A percentile compares a stretch with the other conserved stretches of the same genome.
phyloP scores from a whole-genome alignment of 116 monocot species.

The Trichopus zeylanicus region DNA sequence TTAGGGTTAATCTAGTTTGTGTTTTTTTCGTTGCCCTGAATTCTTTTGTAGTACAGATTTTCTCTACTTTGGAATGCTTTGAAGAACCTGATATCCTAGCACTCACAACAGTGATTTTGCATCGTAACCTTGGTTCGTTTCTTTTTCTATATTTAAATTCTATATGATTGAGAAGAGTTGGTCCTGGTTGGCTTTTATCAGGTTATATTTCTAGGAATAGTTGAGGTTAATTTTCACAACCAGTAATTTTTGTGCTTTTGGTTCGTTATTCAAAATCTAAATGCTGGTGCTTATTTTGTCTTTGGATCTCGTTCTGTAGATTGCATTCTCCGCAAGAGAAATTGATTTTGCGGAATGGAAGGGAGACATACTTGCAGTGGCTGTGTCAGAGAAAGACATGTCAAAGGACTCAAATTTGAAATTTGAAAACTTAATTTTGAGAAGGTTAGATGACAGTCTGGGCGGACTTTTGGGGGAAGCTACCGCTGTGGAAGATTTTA shows the following conservation, averaged over 20 bases:
- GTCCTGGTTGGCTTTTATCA: too few relatives aligned
- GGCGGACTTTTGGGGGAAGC: slow-evolving; percentile 65
- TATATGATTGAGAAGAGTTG: too few relatives aligned
- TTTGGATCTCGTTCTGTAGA: slow-evolving; percentile 24
- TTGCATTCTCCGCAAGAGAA: slow-evolving; percentile 69
- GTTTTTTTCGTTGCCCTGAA: too few relatives aligned
- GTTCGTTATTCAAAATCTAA: background rate
- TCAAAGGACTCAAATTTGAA: slow-evolving; percentile 60
- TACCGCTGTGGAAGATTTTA: slow-evolving; percentile 79
- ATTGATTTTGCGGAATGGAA: slow-evolving; percentile 79
- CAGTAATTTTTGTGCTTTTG: background rate
- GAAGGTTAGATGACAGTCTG: slow-evolving; percentile 58
- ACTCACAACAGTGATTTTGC: too few relatives aligned
- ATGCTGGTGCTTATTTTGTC: background rate
- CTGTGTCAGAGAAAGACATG: slow-evolving; percentile 77
- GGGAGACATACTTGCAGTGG: slow-evolving; percentile 86
- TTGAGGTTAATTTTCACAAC: background rate
- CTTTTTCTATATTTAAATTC: too few relatives aligned
- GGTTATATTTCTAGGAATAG: too few relatives aligned
- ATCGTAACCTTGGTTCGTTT: too few relatives aligned
- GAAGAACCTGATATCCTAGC: too few relatives aligned
- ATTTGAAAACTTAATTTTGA: slow-evolving; percentile 65
- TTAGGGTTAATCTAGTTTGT: too few relatives aligned
- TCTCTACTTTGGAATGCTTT: too few relatives aligned
- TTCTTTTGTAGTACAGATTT: too few relatives aligned